Percentiles rank a stretch among this genome's conserved stretches.
phyloP scores from a whole-genome alignment of 2,329 filamentous ascomycete genomes.

The Aspergillus sp. region DNA sequence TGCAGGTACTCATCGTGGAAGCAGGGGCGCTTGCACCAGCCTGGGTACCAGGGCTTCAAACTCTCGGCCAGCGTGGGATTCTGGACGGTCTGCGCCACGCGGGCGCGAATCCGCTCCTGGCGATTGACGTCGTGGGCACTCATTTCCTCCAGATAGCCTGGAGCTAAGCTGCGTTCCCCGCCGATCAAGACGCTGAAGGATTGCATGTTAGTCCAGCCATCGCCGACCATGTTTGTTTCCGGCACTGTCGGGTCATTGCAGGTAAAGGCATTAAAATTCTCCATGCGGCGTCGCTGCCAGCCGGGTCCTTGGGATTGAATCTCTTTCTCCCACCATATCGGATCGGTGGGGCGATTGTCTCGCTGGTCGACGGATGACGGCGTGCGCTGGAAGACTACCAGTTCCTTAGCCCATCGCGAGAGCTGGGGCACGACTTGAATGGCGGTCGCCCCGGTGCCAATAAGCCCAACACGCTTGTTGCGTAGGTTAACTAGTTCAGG shows the following conservation, averaged over 20 bases:
- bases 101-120: constrained; percentile 18
- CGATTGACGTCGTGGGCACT: background rate
- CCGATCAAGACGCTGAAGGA: background rate
- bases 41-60: constrained; percentile 60
- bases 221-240: constrained; percentile 20
- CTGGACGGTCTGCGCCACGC: constrained; percentile 52
- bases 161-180: background rate
- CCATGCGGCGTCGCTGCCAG: constrained; percentile 26
- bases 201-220: constrained; percentile 25
- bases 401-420: constrained; percentile 26
- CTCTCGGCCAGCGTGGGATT: constrained; percentile 50
- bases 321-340: constrained; percentile 6
- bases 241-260: constrained; percentile 28
- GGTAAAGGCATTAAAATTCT: constrained; percentile 27
- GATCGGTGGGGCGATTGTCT: constrained; percentile 29
- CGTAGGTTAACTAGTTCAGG: constrained; percentile 3
- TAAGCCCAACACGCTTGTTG: constrained; percentile 42
- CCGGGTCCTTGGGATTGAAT: constrained; percentile 18
- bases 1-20: constrained; percentile 57
- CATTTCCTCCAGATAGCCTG: background rate
- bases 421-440: constrained; percentile 42
- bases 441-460: constrained; percentile 47
- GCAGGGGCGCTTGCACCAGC: constrained; percentile 62
- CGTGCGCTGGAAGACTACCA: constrained; percentile 46
- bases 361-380: constrained; percentile 33